A percentile compares a stretch with the other conserved stretches of the same genome.
phyloP scores from a whole-genome alignment of 208 protist species.

The Leishmania lainsoni region DNA sequence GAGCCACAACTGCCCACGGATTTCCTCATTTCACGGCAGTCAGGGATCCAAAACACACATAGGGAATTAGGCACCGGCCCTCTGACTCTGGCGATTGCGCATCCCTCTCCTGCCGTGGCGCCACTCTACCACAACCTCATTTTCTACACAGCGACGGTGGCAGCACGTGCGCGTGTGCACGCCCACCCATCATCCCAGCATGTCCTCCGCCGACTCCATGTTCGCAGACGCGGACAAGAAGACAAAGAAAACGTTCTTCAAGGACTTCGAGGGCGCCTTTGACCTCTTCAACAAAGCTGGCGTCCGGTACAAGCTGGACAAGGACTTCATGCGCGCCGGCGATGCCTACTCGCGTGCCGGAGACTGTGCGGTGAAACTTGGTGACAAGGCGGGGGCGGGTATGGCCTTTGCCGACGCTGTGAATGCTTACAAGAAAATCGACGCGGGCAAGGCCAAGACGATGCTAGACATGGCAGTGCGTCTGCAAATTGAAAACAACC shows the following conservation, averaged over 20 bases:
- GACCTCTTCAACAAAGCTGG: conserved; percentile 83
- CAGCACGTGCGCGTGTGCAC: neutral
- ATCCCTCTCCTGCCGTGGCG: neutral
- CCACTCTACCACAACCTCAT: neutral
- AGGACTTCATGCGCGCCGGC: conserved; percentile 74
- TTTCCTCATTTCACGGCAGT: neutral
- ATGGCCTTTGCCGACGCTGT: conserved; percentile 62
- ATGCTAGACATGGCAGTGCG: conserved; percentile 70
- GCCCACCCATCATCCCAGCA: conserved; percentile 12
- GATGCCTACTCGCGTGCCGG: conserved; percentile 72
- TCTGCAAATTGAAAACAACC: conserved; percentile 79
- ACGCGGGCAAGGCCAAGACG: conserved; percentile 55
- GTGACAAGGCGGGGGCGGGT: conserved; percentile 44
- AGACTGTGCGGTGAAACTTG: conserved; percentile 71
- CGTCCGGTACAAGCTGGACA: conserved; percentile 72
- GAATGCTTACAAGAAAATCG: conserved; percentile 63
- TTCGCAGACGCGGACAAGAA: conserved; percentile 79
- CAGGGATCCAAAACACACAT: neutral
- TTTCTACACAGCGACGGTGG: neutral
- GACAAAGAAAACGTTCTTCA: conserved; percentile 80
- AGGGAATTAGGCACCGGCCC: neutral
- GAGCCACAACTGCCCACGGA: neutral
- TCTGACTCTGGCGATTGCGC: neutral
- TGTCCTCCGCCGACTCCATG: conserved; percentile 54
- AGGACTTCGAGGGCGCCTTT: conserved; percentile 79